A percentile compares a stretch with the other conserved stretches of the same genome.
phyloP scores from a whole-genome alignment of 768 basidiomycete genomes.

The Pleurotus ostreatus region DNA sequence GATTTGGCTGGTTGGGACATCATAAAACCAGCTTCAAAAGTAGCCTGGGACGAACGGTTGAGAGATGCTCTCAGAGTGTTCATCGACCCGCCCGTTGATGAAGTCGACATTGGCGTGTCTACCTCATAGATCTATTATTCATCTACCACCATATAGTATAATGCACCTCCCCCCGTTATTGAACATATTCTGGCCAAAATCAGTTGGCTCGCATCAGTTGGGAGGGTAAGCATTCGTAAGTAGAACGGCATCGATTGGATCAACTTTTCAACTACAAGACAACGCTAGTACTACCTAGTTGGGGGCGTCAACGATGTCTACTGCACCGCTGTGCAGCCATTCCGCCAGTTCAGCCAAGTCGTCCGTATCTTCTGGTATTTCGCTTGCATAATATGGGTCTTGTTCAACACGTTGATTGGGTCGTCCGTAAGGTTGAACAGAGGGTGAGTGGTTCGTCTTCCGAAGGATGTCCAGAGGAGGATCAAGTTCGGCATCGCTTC shows the following conservation, averaged over 20 bases:
- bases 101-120: conserved; percentile 4
- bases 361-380: conserved; percentile 21
- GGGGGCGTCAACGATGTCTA: conserved; percentile 39
- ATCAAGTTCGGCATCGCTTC: background rate
- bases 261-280: no score
- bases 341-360: conserved; percentile 64
- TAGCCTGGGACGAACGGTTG: conserved; percentile 79
- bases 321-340: conserved; percentile 64
- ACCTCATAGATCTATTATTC: conserved; percentile 7
- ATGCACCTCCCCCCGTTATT: background rate
- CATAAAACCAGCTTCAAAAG: conserved; percentile 55
- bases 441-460: conserved; percentile 3
- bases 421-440: background rate
- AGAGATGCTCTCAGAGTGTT: conserved; percentile 58
- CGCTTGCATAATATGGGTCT: background rate
- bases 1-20: conserved; percentile 80
- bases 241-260: no score
- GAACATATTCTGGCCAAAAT: background rate
- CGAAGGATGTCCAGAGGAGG: background rate
- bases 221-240: background rate
- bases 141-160: background rate
- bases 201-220: background rate
- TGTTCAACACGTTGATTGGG: background rate
- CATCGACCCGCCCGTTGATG: conserved; percentile 32
- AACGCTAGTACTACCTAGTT: no score